Evolutionary conservation across 208 protist genomes (phyloP).

Genomic region (Leptomonas pyrrhocoris): DNA sequence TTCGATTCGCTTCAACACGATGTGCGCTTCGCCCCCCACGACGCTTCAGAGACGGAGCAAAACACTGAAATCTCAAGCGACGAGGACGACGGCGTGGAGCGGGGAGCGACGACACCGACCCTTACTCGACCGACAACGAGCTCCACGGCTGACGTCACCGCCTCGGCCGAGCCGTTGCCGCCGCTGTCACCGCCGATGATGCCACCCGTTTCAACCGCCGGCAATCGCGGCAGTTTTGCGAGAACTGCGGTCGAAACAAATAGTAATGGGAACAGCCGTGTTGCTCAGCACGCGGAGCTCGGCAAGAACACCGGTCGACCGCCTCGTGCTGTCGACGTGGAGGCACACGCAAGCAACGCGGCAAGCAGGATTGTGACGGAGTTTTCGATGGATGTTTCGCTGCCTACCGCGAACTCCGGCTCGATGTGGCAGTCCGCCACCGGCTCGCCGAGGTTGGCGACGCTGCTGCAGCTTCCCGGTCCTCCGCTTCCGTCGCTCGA

Average conservation of each 20-base stretch:
- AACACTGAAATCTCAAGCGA: not conserved
- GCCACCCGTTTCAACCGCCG: no score
- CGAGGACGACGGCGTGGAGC: not conserved
- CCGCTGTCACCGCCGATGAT: conserved; percentile 3
- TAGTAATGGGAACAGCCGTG: not conserved
- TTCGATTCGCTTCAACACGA: conserved; percentile 49
- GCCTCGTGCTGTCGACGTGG: conserved; percentile 1
- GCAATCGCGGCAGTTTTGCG: not conserved
- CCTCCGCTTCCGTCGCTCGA: conserved; percentile 6
- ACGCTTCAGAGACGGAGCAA: no score
- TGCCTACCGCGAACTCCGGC: not conserved
- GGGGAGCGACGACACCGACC: not conserved
- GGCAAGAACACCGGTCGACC: conserved; percentile 4
- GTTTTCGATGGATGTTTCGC: not conserved
- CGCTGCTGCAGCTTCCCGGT: not conserved
- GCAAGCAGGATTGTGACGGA: not conserved
- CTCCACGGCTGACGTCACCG: not conserved
- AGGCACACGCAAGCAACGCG: not conserved
- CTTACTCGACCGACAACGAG: conserved; percentile 7
- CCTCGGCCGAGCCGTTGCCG: not conserved
- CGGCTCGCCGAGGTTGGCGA: not conserved
- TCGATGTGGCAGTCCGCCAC: conserved; percentile 3
- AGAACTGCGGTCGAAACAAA: not conserved
- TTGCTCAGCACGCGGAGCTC: not conserved
- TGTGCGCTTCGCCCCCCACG: not conserved